phyloP scores from a whole-genome alignment of 2,329 filamentous ascomycete genomes.

The Lachnellula cervina region DNA sequence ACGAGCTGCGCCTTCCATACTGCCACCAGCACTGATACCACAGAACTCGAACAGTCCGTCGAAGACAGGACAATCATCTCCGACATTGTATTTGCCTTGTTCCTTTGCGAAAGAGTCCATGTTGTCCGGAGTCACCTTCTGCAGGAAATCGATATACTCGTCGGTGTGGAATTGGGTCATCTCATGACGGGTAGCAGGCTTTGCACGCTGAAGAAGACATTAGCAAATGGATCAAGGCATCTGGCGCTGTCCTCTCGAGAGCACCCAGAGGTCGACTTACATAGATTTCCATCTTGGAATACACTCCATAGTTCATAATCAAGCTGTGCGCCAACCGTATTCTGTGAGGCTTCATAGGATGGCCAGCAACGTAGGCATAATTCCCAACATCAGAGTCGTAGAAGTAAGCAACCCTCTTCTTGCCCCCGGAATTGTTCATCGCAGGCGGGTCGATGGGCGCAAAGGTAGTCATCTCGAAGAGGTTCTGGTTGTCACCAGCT shows the following conservation, averaged over 20 bases:
- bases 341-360: conserved; percentile 98
- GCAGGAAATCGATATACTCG: conserved; percentile 93
- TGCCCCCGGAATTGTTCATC: conserved; percentile 45
- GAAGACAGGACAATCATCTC: conserved; percentile 96
- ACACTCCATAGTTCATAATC: conserved; percentile 92
- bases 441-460: conserved; percentile 50
- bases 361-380: conserved; percentile 92
- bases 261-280: conserved; percentile 47
- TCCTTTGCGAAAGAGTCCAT: conserved; percentile 93
- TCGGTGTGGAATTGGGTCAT: conserved; percentile 92
- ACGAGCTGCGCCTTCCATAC: conserved; percentile 87
- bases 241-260: not conserved
- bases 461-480: conserved; percentile 25
- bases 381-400: conserved; percentile 98
- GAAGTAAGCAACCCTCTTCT: conserved; percentile 93
- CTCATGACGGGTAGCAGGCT: conserved; percentile 82
- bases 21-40: conserved; percentile 88
- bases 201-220: conserved; percentile 57
- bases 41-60: conserved; percentile 98
- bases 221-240: not conserved
- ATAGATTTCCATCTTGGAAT: conserved; percentile 95
- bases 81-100: conserved; percentile 89
- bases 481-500: too few relatives aligned
- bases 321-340: conserved; percentile 92
- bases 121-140: conserved; percentile 95